These are phyloP conservation scores for Nicotiana attenuata DNA, from an alignment of 257 asterid species.

Conservation along the genomic window DNA sequence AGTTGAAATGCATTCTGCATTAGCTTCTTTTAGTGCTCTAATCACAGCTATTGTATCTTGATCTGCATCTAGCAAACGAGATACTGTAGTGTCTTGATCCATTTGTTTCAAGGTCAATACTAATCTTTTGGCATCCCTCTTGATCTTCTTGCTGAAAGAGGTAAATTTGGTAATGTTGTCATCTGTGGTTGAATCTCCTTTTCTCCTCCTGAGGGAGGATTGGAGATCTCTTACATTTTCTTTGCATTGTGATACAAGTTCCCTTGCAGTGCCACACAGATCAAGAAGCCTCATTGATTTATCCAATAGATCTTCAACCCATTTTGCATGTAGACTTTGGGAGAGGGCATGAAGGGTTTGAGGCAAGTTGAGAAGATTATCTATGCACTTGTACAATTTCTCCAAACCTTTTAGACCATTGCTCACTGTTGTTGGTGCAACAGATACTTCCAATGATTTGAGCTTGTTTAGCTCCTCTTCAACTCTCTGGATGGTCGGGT, in stretches of 20 bases:
- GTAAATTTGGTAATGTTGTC: background rate
- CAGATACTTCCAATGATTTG: conserved; percentile 4
- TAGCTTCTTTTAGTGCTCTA: conserved; percentile 25
- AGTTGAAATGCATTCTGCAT: conserved; percentile 16
- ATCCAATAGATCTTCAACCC: conserved; percentile 16
- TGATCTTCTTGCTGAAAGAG: conserved; percentile 23
- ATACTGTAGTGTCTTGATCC: conserved; percentile 14
- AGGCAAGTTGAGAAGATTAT: conserved; percentile 27
- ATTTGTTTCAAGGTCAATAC: conserved; percentile 20
- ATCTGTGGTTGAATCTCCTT: conserved; percentile 15
- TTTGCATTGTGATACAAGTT: conserved; percentile 14
- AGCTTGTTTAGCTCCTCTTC: conserved; percentile 13
- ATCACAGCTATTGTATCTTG: conserved; percentile 20
- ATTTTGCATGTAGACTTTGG: conserved; percentile 3
- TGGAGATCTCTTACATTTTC: conserved; percentile 25
- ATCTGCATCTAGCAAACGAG: conserved; percentile 21
- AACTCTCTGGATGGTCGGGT: conserved; percentile 9
- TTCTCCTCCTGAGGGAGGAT: conserved; percentile 25
- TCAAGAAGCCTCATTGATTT: conserved; percentile 19
- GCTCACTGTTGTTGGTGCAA: conserved; percentile 7
- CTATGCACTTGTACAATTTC: conserved; percentile 15
- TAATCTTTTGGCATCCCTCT: conserved; percentile 19
- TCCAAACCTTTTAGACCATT: conserved; percentile 16
- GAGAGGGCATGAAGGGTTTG: conserved; percentile 1
- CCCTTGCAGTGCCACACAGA: conserved; percentile 20